phyloP scores from a whole-genome alignment of 371 early-diverging fungal genomes.

The Mortierella sp. region DNA sequence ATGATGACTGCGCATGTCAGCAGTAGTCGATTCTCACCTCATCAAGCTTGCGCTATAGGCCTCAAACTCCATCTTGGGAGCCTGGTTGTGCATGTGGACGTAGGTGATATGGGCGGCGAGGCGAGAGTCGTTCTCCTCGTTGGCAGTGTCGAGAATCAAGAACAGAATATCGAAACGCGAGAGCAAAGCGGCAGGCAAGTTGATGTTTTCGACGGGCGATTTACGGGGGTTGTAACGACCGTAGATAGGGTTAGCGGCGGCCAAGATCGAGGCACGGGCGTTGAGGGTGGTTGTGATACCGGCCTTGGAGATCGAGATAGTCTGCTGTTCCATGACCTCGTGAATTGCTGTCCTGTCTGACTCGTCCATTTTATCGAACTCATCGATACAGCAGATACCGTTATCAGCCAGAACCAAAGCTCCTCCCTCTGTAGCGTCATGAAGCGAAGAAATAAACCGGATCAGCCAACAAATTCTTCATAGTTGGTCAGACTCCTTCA shows the following conservation, averaged over 20 bases:
- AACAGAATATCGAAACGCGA: constrained; percentile 98
- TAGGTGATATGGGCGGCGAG: constrained; percentile 93
- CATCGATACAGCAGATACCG: constrained; percentile 96
- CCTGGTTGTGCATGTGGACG: constrained; percentile 89
- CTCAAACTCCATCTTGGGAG: constrained; percentile 77
- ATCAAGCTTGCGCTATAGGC: constrained; percentile 79
- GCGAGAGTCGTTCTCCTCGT: constrained; percentile 78
- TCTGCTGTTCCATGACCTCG: constrained; percentile 98
- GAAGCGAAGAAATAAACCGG: background rate
- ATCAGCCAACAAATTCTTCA: background rate
- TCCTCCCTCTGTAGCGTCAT: constrained; percentile 80
- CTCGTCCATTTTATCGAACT: constrained; percentile 96
- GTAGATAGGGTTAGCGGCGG: constrained; percentile 92
- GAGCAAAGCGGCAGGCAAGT: constrained; percentile 95
- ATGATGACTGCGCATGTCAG: background rate
- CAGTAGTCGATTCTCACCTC: constrained; percentile 57
- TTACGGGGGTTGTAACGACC: constrained; percentile 89
- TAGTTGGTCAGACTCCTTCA: too few species aligned
- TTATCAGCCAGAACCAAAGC: constrained; percentile 93
- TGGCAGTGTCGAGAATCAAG: constrained; percentile 89
- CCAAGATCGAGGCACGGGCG: constrained; percentile 91
- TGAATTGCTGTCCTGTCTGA: constrained; percentile 92
- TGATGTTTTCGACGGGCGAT: constrained; percentile 93
- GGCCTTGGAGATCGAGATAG: constrained; percentile 92
- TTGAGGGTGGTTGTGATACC: constrained; percentile 96